These are phyloP conservation scores for Pseudisothecium myosuroides DNA, from an alignment of 225 moss, liverwort and hornwort species.

Conservation along the genomic window DNA sequence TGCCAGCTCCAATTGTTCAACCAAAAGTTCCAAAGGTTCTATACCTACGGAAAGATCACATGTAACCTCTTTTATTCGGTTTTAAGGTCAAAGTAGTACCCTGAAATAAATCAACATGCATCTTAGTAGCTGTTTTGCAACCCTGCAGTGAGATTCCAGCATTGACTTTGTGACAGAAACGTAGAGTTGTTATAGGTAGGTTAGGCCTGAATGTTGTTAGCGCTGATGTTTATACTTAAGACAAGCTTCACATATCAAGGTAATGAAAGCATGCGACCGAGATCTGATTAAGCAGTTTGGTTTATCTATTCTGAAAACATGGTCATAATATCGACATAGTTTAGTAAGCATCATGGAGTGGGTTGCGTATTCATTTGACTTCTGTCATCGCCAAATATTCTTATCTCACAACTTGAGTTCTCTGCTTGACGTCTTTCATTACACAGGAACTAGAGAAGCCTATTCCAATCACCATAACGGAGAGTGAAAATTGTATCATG, in stretches of 20 bases:
- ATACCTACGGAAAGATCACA: neutral
- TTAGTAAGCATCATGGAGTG: neutral
- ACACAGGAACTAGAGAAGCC: slow-evolving; percentile 66
- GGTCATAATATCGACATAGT: neutral
- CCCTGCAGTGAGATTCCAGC: neutral
- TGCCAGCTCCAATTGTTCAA: slow-evolving; percentile 41
- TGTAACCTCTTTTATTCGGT: neutral
- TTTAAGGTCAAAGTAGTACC: neutral
- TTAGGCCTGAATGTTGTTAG: neutral
- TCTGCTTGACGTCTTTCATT: neutral
- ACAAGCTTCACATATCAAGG: neutral
- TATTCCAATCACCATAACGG: slow-evolving; percentile 42
- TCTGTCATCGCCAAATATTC: neutral
- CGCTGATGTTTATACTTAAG: neutral
- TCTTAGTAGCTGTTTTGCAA: neutral
- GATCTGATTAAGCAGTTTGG: neutral
- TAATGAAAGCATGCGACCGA: neutral
- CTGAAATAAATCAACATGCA: neutral
- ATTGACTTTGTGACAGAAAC: neutral
- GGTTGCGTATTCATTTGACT: neutral
- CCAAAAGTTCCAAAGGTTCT: slow-evolving; percentile 46
- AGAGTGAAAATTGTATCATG: slow-evolving; percentile 53
- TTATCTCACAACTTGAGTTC: neutral
- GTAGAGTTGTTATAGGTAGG: neutral
- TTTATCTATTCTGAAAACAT: neutral